Evolutionary conservation across 208 protist genomes (phyloP), one percentile per base, ranked within the genome.

Genomic region (Strigomonas culicis): DNA sequence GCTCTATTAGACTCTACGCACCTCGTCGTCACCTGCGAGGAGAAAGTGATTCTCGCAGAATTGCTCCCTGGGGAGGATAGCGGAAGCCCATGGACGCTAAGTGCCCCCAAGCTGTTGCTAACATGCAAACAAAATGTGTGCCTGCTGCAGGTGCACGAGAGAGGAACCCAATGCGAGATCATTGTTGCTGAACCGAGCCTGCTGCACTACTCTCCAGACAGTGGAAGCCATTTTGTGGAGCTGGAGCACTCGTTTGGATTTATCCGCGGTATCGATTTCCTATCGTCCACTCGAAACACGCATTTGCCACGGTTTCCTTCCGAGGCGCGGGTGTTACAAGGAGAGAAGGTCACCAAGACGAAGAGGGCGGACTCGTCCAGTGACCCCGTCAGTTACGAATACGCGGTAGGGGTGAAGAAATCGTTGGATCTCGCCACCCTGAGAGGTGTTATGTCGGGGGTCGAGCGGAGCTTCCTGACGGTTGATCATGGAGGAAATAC

Each of bases 151-250:
- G 34, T 39, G 34, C 34, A 39, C 34, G 7, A 21, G 25, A 58
- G 52, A 28, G 52, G 52, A 39, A 13, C 30, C 22, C 6, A 19
- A 17, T 28, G 24, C 24, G 52, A 58, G 2, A 51, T 89, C 21
- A 53, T 84, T 46, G 77, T 95, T 4, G 68, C 68, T 24, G 84
- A 84, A 53, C 65, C 32, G 11, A 68, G 75, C 24, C 39, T 57
- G 25, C 61, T 95, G 61, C 81, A 90, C 59, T 63, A 87, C 43
- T 92, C 85, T 0, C 78, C 51, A n/a, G 75, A 95, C 59, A 65
- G 61, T 32, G 86, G 77, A 8, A 28, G 22, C 8, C 65, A 70
- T 2, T 92, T 92, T 68, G 4, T 90, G 22, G 53, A 59, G 13
- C 71, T 95, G 52, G 79, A 68, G 1, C 89, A 95, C 59, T 43